phyloP scores from a whole-genome alignment of 139 green algal genomes.

The Mesotaenium endlicherianum region DNA sequence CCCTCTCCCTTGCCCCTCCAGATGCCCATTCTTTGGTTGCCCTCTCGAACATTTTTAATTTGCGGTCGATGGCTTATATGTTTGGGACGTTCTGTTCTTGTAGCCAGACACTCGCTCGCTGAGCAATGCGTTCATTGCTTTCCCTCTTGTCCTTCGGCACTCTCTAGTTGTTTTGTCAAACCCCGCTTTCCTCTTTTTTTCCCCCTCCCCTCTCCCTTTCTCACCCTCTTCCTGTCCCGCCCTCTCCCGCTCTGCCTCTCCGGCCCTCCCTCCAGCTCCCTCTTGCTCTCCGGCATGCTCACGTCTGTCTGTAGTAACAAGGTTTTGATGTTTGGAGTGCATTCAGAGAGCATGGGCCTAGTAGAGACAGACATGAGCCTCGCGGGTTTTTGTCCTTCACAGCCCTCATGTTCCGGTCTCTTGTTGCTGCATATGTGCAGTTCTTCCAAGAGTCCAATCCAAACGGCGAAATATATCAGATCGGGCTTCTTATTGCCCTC shows the following conservation, averaged over 20 bases:
- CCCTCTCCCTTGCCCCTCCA: constrained; percentile 17
- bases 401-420: background rate
- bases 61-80: background rate
- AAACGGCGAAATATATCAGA: constrained; percentile 24
- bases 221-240: background rate
- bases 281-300: background rate
- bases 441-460: constrained; percentile 21
- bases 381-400: background rate
- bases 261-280: background rate
- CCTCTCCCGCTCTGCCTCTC: background rate
- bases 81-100: background rate
- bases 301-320: background rate
- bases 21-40: background rate
- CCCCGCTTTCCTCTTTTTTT: constrained; percentile 2
- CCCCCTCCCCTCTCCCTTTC: background rate
- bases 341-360: background rate
- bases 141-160: background rate
- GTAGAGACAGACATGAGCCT: background rate
- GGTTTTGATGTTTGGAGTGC: background rate
- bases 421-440: constrained; percentile 6
- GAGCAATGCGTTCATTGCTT: background rate
- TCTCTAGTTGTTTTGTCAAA: background rate
- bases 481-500: constrained; percentile 1
- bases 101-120: background rate
- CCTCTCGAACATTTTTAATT: constrained; percentile 9